Evolutionary conservation across 2,329 filamentous ascomycete genomes (phyloP).

Genomic region (Arthrobotrys iridis): DNA sequence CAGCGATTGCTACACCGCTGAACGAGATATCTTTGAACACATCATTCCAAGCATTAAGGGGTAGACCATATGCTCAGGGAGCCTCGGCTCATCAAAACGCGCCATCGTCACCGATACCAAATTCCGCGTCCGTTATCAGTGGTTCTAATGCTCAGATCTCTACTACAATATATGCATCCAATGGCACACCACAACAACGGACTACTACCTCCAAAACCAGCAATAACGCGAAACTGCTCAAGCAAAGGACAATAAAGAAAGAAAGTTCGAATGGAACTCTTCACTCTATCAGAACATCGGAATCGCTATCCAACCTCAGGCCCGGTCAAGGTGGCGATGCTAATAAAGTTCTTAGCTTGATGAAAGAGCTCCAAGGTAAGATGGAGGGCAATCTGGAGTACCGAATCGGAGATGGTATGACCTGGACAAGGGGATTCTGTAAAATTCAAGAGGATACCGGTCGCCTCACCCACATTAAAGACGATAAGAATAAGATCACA

Average conservation of each 20-base stretch:
- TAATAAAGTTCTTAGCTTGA: slow-evolving; percentile 76
- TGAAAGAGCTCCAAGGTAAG: slow-evolving; percentile 79
- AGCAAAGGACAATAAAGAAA: slow-evolving; percentile 21
- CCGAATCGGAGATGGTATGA: slow-evolving; percentile 69
- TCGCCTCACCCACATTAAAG: slow-evolving; percentile 77
- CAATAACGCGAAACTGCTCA: slow-evolving; percentile 31
- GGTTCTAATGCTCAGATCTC: slow-evolving; percentile 25
- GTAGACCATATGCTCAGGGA: slow-evolving; percentile 8
- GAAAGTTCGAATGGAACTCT: slow-evolving; percentile 29
- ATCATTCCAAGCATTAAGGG: slow-evolving; percentile 22
- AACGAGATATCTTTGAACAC: slow-evolving; percentile 30
- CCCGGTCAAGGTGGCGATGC: slow-evolving; percentile 68
- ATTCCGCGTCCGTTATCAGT: neutral
- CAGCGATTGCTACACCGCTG: neutral
- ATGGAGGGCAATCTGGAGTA: slow-evolving; percentile 84
- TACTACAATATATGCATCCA: slow-evolving; percentile 34
- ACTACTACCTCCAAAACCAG: slow-evolving; percentile 4
- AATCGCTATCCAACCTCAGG: slow-evolving; percentile 24
- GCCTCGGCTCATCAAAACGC: slow-evolving; percentile 23
- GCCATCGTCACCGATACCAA: slow-evolving; percentile 21
- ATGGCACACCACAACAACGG: slow-evolving; percentile 8
- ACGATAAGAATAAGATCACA: slow-evolving; percentile 70
- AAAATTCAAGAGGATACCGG: slow-evolving; percentile 81
- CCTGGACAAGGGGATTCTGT: slow-evolving; percentile 77
- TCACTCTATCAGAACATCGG: slow-evolving; percentile 28